A percentile compares a stretch with the other conserved stretches of the same genome.
phyloP scores from a whole-genome alignment of 768 basidiomycete genomes.

The Botryobasidium botryosum region DNA sequence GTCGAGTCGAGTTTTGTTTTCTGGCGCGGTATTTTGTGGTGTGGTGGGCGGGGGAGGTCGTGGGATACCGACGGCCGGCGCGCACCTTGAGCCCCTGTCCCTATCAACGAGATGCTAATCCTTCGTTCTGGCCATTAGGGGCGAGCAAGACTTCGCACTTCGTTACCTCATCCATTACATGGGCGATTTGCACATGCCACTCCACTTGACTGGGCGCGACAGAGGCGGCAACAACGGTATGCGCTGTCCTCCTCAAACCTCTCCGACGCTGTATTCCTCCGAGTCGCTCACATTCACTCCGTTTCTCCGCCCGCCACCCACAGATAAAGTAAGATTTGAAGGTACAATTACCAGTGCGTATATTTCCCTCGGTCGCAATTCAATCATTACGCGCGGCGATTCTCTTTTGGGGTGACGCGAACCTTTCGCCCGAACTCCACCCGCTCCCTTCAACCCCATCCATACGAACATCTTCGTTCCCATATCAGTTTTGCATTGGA shows the following conservation, averaged over 20 bases:
- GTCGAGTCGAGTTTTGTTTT: too few species aligned
- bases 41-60: constrained; percentile 19
- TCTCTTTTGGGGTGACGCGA: too few species aligned
- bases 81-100: neutral
- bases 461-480: constrained; percentile 2
- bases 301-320: too few species aligned
- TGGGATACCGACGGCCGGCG: neutral
- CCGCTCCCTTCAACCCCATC: neutral
- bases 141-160: constrained; percentile 55
- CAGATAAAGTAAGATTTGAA: constrained; percentile 54
- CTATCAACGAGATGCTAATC: neutral
- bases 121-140: constrained; percentile 14
- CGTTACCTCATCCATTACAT: constrained; percentile 88
- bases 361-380: too few species aligned
- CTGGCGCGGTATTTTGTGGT: constrained; percentile 20
- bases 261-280: constrained; percentile 4
- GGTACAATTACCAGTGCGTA: constrained; percentile 50
- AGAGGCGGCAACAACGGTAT: constrained; percentile 66
- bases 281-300: neutral
- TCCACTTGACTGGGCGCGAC: constrained; percentile 79
- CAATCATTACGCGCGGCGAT: too few species aligned
- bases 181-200: constrained; percentile 85
- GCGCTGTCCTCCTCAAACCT: constrained; percentile 7
- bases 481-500: neutral
- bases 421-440: too few species aligned